Conservation (phyloP, 2,329 filamentous ascomycete genomes). For the Cladosporium phlei region DNA sequence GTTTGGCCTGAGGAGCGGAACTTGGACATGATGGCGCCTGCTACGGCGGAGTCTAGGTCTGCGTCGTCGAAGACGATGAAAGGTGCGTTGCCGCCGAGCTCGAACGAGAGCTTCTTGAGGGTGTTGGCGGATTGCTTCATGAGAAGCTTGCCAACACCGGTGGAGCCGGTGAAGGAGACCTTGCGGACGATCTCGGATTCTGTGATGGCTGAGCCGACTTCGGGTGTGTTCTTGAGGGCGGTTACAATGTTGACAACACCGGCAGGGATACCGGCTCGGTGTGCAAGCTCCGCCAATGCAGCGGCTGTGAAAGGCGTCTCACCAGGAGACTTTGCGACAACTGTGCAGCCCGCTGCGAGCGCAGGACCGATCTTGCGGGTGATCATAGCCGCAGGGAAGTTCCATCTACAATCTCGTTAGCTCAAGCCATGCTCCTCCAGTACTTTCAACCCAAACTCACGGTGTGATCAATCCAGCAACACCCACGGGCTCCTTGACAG, state of each 20-base stretch:
- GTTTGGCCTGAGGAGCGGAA: constrained; percentile 95
- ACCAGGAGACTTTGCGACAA: constrained; percentile 83
- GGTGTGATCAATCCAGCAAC: constrained; percentile 80
- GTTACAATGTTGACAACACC: constrained; percentile 90
- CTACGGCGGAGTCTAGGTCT: constrained; percentile 77
- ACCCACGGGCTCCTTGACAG: constrained; percentile 76
- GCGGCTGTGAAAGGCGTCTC: constrained; percentile 91
- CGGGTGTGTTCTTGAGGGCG: constrained; percentile 69
- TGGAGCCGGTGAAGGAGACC: constrained; percentile 84
- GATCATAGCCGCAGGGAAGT: constrained; percentile 57
- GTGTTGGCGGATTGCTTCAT: constrained; percentile 87
- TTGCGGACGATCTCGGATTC: constrained; percentile 75
- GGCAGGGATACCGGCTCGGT: constrained; percentile 81
- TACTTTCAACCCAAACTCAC: constrained; percentile 14
- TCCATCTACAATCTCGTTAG: constrained; percentile 52
- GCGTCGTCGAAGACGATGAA: constrained; percentile 96
- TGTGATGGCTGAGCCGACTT: constrained; percentile 72
- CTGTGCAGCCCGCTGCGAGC: constrained; percentile 90
- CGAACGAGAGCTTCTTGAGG: constrained; percentile 80
- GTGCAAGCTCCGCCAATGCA: constrained; percentile 78
- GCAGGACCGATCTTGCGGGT: constrained; percentile 50
- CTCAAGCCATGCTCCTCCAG: neutral
- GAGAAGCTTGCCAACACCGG: constrained; percentile 64
- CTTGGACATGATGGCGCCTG: constrained; percentile 78
- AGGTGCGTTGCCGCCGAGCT: constrained; percentile 90